Base-by-base conservation (phyloP, 1,284 basidiomycete genomes). In the Malassezia brasiliensis region DNA sequence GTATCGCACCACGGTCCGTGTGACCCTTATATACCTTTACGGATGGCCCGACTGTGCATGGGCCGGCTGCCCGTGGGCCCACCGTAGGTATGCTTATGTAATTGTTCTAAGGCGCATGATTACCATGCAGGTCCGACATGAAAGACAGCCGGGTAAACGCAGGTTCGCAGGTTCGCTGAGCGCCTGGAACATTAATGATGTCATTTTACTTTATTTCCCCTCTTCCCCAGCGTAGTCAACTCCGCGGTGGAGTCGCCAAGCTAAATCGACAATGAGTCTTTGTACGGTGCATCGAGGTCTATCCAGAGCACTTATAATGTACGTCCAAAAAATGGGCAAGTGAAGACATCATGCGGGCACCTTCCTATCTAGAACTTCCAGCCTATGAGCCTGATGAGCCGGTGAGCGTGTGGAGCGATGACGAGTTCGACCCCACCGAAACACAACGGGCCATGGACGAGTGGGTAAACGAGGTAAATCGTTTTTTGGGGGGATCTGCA, bases 391-490 rank as follows among this genome's bases (percentile, higher is more conserved):
- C 10, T 3, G 40, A 42, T 5, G 40, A 42, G 17, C 40, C 40
- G 15, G 25, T 45, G 5, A 45, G 42, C 32, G 42, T 31, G 4
- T 57, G 45, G 31, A 57, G 55, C n/a, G 55, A 57, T 45, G 55
- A 57, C 25, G 55, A 57, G 37, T 8, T 5, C 32, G 55, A 57
- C 7, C 42, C 44, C 10, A 2, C 2, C 7, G 31, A 42, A 2
- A 45, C 50, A 10, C 42, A 48, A 17, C 42, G 28, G 15, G 54
- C 49, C 10, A 47, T 56, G 49, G 50, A 52, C n/a, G 55, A 52
- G 14, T 57, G 55, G 55, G 45, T 57, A 5, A 45, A 40, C 38
- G 55, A 57, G 39, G 50, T 57, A 11, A 42, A 52, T 20, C 32
- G 35, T 3, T 36, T 57, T 15, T 46, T 57, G 14, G 50, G 55